phyloP scores from a whole-genome alignment of 1,139 yeast genomes.

The Geotrichum cucujoidarum region DNA sequence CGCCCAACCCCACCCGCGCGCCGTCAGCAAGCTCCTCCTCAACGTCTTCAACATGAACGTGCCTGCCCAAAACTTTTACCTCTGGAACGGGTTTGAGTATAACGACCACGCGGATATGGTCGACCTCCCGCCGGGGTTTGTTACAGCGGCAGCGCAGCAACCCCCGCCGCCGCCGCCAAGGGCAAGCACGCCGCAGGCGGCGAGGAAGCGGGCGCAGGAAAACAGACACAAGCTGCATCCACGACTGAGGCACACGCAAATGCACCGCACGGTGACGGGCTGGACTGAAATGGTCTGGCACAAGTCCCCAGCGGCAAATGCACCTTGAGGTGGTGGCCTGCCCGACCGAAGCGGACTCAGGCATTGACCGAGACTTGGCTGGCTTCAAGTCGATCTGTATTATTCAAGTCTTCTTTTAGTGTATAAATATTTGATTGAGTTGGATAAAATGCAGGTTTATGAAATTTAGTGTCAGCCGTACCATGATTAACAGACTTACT shows the following conservation, averaged over 20 bases:
- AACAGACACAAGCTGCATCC: constrained; percentile 5
- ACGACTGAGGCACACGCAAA: neutral
- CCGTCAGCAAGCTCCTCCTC: constrained; percentile 22
- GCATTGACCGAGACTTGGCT: no score
- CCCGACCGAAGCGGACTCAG: no score
- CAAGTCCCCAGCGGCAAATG: no score
- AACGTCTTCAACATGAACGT: constrained; percentile 32
- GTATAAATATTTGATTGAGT: no score
- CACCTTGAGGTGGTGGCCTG: no score
- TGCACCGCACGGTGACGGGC: constrained; percentile 1
- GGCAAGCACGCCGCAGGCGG: neutral
- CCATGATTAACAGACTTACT: no score
- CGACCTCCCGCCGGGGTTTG: neutral
- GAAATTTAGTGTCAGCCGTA: no score
- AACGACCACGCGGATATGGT: constrained; percentile 7
- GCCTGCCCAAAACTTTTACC: constrained; percentile 30
- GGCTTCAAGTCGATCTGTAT: no score
- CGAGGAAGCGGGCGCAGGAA: neutral
- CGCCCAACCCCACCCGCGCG: neutral
- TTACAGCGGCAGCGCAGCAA: neutral
- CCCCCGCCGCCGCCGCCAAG: neutral
- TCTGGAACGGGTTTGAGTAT: constrained; percentile 23
- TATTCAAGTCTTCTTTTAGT: no score
- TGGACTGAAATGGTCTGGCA: constrained; percentile 12
- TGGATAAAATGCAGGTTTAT: no score